A percentile compares a stretch with the other conserved stretches of the same genome.
Conservation (phyloP, 2,329 filamentous ascomycete genomes). For the Aspergillus hortae region DNA sequence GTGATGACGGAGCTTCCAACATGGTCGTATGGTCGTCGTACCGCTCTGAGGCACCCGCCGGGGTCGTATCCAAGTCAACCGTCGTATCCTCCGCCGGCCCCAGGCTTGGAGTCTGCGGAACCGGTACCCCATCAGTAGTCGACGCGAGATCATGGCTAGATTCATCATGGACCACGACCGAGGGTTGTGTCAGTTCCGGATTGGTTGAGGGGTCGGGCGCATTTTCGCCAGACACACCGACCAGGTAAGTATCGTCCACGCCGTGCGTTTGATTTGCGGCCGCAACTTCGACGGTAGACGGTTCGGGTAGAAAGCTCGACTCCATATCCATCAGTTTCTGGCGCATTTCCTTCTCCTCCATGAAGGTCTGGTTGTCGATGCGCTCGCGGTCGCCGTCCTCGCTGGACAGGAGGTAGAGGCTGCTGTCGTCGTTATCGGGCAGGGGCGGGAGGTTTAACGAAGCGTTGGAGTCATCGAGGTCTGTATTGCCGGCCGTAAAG, state of each 20-base stretch:
- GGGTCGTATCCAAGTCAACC: slow-evolving; percentile 18
- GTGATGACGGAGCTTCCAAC: slow-evolving; percentile 44
- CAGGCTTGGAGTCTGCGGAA: slow-evolving; percentile 17
- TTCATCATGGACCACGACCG: slow-evolving; percentile 24
- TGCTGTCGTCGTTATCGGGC: slow-evolving; percentile 33
- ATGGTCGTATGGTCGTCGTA: slow-evolving; percentile 33
- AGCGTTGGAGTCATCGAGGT: slow-evolving; percentile 24
- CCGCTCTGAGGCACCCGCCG: slow-evolving; percentile 15
- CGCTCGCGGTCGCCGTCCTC: slow-evolving; percentile 33
- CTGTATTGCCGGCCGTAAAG: slow-evolving; percentile 15
- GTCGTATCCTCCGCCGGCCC: slow-evolving; percentile 13
- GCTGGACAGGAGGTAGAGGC: slow-evolving; percentile 25
- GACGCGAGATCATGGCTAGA: slow-evolving; percentile 17
- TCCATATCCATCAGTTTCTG: slow-evolving; percentile 59
- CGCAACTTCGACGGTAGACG: slow-evolving; percentile 41
- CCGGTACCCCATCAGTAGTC: slow-evolving; percentile 14
- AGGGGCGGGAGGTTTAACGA: slow-evolving; percentile 27
- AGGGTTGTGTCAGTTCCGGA: slow-evolving; percentile 22
- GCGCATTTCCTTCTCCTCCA: slow-evolving; percentile 59
- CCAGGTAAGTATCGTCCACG: slow-evolving; percentile 43
- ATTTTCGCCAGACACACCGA: slow-evolving; percentile 32
- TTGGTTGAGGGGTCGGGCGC: slow-evolving; percentile 10
- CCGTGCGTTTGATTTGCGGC: slow-evolving; percentile 24
- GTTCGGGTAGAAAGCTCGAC: slow-evolving; percentile 60
- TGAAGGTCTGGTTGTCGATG: slow-evolving; percentile 37